Base-by-base conservation (phyloP, 305 asterid genomes). In the Andrographis paniculata region DNA sequence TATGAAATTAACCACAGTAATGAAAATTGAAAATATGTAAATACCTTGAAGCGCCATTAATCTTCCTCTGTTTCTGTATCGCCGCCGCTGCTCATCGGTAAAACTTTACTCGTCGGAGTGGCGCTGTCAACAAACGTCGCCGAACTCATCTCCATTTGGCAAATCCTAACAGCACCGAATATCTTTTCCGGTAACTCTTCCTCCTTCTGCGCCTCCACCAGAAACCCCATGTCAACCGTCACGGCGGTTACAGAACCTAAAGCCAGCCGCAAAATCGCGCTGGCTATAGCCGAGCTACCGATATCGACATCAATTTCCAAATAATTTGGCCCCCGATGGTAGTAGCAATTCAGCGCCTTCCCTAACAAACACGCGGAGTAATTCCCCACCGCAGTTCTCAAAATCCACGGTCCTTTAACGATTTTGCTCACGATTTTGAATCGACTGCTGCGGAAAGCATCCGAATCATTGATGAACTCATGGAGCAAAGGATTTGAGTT, bases 351-450 rank as follows among this genome's bases (percentile, higher is more conserved):
- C 14, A 84, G 86, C 17, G 80, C 76, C 37, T 79, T 72, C 1
- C 92, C 92, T 20, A 87, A 73, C 23, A 87, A 47, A 30, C 88
- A 79, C 57, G 84, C 75, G 36, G 95, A 94, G 54, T 84, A 94
- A 74, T 87, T 94, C 4, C 97, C 97, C 30, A 87, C 82, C 49
- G 94, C 86, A 59, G 69, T 77, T 55, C 79, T 84, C 50, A 87
- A 88, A 52, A 84, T 68, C 95, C 97, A 87, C 48, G 97, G 95
- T 45, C 97, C 97, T 52, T 75, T 60, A 27, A 68, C 78, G 14
- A 88, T 74, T 53, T 84, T 88, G 14, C 94, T 83, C 20, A 88
- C 79, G 75, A 88, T 22, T 51, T 88, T 88, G 10, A 88, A 62
- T 45, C 95, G 77, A 21, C 78, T 72, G 45, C 61, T 68, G 69